Evolutionary conservation across 495 filamentous ascomycete genomes (phyloP).

Genomic region (Coniosporium apollinis): DNA sequence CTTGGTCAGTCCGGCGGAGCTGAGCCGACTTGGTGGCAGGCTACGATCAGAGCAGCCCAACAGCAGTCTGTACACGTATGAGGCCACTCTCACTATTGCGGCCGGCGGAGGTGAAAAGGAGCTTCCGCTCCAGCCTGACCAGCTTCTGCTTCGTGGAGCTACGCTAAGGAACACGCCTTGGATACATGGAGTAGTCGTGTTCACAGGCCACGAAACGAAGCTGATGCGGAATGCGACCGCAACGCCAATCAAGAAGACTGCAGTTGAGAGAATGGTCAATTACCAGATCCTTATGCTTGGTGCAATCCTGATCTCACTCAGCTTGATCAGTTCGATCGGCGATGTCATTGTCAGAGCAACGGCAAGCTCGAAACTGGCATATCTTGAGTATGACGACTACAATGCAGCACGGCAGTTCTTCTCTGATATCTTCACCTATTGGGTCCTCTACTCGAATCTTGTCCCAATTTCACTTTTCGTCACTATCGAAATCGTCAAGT

Average conservation of each 20-base stretch:
- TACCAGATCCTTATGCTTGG: conserved; percentile 82
- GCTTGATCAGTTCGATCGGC: conserved; percentile 77
- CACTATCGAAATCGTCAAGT: conserved; percentile 95
- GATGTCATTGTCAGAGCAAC: conserved; percentile 65
- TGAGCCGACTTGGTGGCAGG: conserved; percentile 73
- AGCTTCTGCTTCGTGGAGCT: conserved; percentile 80
- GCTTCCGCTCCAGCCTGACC: conserved; percentile 61
- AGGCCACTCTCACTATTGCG: conserved; percentile 87
- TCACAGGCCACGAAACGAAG: conserved; percentile 97
- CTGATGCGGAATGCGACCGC: conserved; percentile 98
- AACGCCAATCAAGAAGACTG: conserved; percentile 91
- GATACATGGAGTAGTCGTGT: conserved; percentile 93
- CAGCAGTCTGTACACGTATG: conserved; percentile 96
- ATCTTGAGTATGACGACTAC: conserved; percentile 46
- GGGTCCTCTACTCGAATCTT: conserved; percentile 95
- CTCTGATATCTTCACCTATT: conserved; percentile 91
- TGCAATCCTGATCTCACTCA: conserved; percentile 64
- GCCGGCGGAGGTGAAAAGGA: conserved; percentile 94
- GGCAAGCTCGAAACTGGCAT: conserved; percentile 39
- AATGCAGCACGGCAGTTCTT: conserved; percentile 67
- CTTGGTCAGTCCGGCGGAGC: conserved; percentile 70
- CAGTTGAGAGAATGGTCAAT: conserved; percentile 86
- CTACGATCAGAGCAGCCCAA: conserved; percentile 94
- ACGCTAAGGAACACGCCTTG: conserved; percentile 94
- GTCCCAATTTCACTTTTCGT: conserved; percentile 97